phyloP scores from a whole-genome alignment of 148 eudicot genomes.

The Arctostaphylos glauca region DNA sequence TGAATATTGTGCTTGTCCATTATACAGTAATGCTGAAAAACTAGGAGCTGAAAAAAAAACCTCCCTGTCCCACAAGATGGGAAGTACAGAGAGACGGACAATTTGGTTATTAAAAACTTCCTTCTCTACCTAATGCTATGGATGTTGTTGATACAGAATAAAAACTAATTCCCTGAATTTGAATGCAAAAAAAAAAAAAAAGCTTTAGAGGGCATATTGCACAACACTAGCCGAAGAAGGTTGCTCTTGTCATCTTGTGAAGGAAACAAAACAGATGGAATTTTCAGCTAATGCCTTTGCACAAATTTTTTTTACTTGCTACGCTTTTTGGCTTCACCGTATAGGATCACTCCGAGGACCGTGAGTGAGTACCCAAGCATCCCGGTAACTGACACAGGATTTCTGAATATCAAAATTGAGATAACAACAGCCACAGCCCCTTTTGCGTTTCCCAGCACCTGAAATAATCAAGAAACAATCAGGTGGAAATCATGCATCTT shows the following conservation, averaged over 20 bases:
- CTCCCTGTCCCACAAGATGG: constrained; percentile 20
- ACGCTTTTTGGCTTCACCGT: constrained; percentile 85
- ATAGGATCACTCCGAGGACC: constrained; percentile 75
- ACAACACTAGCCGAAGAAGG: constrained; percentile 17
- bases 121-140: constrained; percentile 19
- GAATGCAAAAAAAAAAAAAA: constrained; percentile 20
- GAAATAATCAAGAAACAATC: constrained; percentile 15
- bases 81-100: constrained; percentile 18
- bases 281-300: constrained; percentile 10
- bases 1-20: constrained; percentile 26
- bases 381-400: constrained; percentile 88
- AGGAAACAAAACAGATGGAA: constrained; percentile 14
- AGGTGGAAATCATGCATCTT: not conserved
- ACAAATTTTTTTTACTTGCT: constrained; percentile 43
- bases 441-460: constrained; percentile 95
- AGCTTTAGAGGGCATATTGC: constrained; percentile 20
- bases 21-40: constrained; percentile 37
- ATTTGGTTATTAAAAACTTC: constrained; percentile 15
- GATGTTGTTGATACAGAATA: constrained; percentile 25
- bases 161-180: constrained; percentile 24
- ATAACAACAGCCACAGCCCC: constrained; percentile 93
- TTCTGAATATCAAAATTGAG: constrained; percentile 77
- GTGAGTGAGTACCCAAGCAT: constrained; percentile 87
- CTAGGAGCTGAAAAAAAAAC: constrained; percentile 14
- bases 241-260: constrained; percentile 14